Evolutionary conservation across 2,329 filamentous ascomycete genomes (phyloP).

Genomic region (Thielaviopsis ethacetica): DNA sequence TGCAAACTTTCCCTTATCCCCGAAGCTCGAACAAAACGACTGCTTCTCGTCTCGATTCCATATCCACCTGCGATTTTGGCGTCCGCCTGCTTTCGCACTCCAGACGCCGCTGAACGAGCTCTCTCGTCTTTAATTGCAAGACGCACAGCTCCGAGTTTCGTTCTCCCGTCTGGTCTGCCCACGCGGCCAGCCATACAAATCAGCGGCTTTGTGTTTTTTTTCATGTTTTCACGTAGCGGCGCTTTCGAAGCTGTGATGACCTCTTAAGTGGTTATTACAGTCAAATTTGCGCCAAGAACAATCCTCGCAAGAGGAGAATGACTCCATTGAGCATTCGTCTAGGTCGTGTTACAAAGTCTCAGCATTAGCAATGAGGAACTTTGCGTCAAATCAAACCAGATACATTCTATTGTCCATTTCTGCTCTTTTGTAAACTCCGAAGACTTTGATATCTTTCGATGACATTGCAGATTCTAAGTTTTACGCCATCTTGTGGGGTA

Average conservation of each 20-base stretch:
- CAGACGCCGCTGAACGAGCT: background rate
- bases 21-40: background rate
- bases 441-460: no score
- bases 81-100: background rate
- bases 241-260: slow-evolving; percentile 86
- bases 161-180: slow-evolving; percentile 1
- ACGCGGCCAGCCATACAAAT: background rate
- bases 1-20: no score
- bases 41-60: background rate
- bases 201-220: background rate
- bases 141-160: background rate
- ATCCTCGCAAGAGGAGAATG: slow-evolving; percentile 30
- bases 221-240: slow-evolving; percentile 27
- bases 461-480: no score
- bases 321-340: slow-evolving; percentile 81
- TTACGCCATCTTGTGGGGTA: background rate
- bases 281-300: slow-evolving; percentile 77
- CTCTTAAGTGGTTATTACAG: slow-evolving; percentile 58
- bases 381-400: slow-evolving; percentile 79
- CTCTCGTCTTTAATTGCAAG: slow-evolving; percentile 1
- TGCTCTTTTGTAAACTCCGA: background rate
- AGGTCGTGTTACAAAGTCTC: slow-evolving; percentile 85
- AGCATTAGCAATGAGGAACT: slow-evolving; percentile 56
- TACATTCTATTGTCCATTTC: slow-evolving; percentile 29
- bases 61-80: background rate